Percentiles rank a stretch among this genome's conserved stretches.
Evolutionary conservation across 2,329 filamentous ascomycete genomes (phyloP).

Genomic region (Fusarium sulawesiense): DNA sequence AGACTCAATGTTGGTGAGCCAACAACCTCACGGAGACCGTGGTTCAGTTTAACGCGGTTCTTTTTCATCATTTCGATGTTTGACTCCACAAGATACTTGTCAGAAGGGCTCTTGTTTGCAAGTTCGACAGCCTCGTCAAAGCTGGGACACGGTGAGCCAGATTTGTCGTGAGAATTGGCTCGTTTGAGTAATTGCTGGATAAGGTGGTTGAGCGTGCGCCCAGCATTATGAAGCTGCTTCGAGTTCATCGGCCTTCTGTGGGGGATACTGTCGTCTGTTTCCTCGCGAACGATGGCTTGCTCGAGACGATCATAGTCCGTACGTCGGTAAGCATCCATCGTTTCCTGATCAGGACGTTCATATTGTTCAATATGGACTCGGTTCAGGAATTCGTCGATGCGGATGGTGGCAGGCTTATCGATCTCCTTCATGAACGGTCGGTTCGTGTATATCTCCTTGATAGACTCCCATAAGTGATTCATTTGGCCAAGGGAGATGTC

Average conservation of each 20-base stretch:
- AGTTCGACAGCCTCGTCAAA: constrained; percentile 48
- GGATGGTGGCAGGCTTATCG: constrained; percentile 46
- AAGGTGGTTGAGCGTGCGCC: constrained; percentile 43
- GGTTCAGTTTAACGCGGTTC: constrained; percentile 48
- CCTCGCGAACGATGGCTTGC: constrained; percentile 46
- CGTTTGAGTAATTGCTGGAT: constrained; percentile 49
- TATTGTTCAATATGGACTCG: constrained; percentile 48
- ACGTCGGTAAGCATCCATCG: constrained; percentile 36
- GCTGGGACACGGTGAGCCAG: constrained; percentile 40
- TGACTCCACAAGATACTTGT: constrained; percentile 44
- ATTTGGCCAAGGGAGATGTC: constrained; percentile 47
- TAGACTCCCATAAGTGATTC: constrained; percentile 47
- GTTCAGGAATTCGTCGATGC: constrained; percentile 45
- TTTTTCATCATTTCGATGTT: constrained; percentile 42
- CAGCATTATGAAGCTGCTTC: constrained; percentile 47
- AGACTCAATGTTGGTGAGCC: constrained; percentile 39
- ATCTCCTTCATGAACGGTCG: constrained; percentile 54
- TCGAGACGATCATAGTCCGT: constrained; percentile 50
- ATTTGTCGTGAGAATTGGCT: constrained; percentile 40
- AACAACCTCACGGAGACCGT: constrained; percentile 47
- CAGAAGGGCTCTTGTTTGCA: constrained; percentile 29
- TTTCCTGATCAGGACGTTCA: constrained; percentile 37
- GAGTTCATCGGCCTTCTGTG: constrained; percentile 42
- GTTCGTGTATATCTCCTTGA: constrained; percentile 49
- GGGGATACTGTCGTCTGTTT: constrained; percentile 33